Conservation (phyloP, 805 yeast species). For the Ogataea thermomethanolica region DNA sequence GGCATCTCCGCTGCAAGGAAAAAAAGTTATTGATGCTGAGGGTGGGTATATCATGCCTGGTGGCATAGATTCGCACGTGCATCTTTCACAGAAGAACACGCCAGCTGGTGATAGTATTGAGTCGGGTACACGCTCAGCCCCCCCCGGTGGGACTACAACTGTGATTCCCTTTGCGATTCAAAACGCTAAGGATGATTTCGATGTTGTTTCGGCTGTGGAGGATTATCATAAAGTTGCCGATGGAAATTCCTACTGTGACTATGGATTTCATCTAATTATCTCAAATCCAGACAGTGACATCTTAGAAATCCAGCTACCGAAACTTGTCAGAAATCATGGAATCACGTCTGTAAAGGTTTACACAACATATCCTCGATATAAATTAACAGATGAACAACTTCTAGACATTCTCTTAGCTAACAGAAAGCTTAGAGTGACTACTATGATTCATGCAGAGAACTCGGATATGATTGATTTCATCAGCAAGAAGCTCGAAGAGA, state of each 20-base stretch:
- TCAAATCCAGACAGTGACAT: conserved; percentile 22
- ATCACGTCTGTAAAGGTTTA: conserved; percentile 41
- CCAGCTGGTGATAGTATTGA: conserved; percentile 44
- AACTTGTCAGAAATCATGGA: conserved; percentile 34
- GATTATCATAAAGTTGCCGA: conserved; percentile 30
- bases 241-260: conserved; percentile 41
- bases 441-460: conserved; percentile 52
- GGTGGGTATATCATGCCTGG: conserved; percentile 50
- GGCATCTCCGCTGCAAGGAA: conserved; percentile 18
- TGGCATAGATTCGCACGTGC: conserved; percentile 50
- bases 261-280: conserved; percentile 46
- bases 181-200: conserved; percentile 31
- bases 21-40: conserved; percentile 37
- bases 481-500: conserved; percentile 36
- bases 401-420: conserved; percentile 38
- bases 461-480: conserved; percentile 39
- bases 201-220: conserved; percentile 20
- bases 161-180: conserved; percentile 46
- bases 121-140: conserved; percentile 42
- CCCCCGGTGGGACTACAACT: conserved; percentile 51
- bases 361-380: conserved; percentile 44
- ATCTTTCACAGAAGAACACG: conserved; percentile 40
- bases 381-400: conserved; percentile 39
- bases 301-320: conserved; percentile 29
- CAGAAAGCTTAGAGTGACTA: conserved; percentile 41